Evolutionary conservation across 306 rosid genomes (phyloP), one percentile per base, ranked within the genome.

Genomic region (Gynostemma pentaphyllum): DNA sequence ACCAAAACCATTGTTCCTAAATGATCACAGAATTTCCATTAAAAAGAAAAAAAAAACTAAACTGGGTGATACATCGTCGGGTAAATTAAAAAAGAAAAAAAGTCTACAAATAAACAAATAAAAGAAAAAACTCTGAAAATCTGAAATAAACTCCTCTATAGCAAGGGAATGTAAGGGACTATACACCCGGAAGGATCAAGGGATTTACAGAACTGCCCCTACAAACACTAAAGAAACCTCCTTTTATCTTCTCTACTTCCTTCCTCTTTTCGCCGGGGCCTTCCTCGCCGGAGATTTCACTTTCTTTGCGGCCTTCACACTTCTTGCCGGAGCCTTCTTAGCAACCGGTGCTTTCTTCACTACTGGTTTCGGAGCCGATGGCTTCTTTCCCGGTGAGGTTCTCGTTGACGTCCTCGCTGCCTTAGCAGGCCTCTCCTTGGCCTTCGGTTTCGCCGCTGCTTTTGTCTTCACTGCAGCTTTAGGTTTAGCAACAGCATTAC

Each of bases 391-490:
- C 0, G 94, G 96, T 0, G 86, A 65, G 0, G 85, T 74, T 68
- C 96, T 81, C 24, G 86, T 79, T 64, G 89, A 79, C 2, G 90
- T 85, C 72, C 88, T 77, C 8, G 86, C 24, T 2, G 77, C 88
- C 77, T 88, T 88, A 0, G 71, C 82, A 0, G 92, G 84, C 65
- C 46, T 82, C 32, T 67, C 89, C 61, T 73, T 73, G 0, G 82
- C 60, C 69, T 84, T 85, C 0, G 94, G 78, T 82, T 72, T 83
- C 0, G 64, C 53, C 5, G 73, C 72, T 0, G 78, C 52, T 22
- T 73, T 80, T 0, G 83, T 65, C 51, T 71, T 73, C 0, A 85
- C 57, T 0, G 71, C 74, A 0, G 75, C 80, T 64, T 75, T 79
- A 2, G 78, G 57, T 52, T 69, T 75, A 19, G 70, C 75, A 3